A percentile compares a stretch with the other conserved stretches of the same genome.
phyloP scores from a whole-genome alignment of 257 asterid species.

The Primulina huaijiensis region DNA sequence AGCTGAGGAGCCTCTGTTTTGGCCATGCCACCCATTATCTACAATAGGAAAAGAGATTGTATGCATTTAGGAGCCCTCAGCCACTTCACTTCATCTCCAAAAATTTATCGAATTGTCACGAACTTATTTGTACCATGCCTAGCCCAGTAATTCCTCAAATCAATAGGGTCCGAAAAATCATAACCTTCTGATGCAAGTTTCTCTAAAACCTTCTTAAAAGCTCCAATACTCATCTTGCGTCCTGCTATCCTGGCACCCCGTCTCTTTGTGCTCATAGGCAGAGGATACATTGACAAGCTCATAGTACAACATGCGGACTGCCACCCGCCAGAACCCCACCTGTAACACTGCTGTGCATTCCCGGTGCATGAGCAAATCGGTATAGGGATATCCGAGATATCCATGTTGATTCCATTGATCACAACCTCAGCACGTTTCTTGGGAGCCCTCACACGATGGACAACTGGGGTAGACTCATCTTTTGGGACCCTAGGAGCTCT shows the following conservation, averaged over 20 bases:
- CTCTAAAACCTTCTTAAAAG: conserved; percentile 82
- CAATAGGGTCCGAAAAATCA: conserved; percentile 67
- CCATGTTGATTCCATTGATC: conserved; percentile 70
- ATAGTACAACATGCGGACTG: conserved; percentile 91
- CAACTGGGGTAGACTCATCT: conserved; percentile 39
- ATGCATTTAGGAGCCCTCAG: conserved; percentile 27
- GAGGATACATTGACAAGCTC: conserved; percentile 60
- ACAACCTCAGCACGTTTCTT: conserved; percentile 69
- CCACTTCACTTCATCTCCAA: conserved; percentile 27
- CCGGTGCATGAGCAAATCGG: conserved; percentile 92
- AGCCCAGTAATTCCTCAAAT: conserved; percentile 83
- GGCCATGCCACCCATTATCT: conserved; percentile 44
- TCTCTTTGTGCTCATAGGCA: conserved; percentile 78
- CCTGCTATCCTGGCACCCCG: conserved; percentile 90
- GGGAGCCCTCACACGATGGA: conserved; percentile 61
- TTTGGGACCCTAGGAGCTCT: conserved; percentile 40
- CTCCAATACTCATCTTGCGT: conserved; percentile 90
- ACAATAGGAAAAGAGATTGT: conserved; percentile 48
- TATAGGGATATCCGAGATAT: conserved; percentile 63
- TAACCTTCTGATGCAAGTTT: conserved; percentile 71
- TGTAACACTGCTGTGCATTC: conserved; percentile 70
- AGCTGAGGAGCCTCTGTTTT: conserved; percentile 46
- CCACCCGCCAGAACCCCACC: conserved; percentile 99
- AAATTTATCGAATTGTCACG: conserved; percentile 63
- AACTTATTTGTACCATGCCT: conserved; percentile 92